Evolutionary conservation across 345 rosid species (phyloP), one percentile per base, ranked within the genome.

Genomic region (Boechera divaricarpa): DNA sequence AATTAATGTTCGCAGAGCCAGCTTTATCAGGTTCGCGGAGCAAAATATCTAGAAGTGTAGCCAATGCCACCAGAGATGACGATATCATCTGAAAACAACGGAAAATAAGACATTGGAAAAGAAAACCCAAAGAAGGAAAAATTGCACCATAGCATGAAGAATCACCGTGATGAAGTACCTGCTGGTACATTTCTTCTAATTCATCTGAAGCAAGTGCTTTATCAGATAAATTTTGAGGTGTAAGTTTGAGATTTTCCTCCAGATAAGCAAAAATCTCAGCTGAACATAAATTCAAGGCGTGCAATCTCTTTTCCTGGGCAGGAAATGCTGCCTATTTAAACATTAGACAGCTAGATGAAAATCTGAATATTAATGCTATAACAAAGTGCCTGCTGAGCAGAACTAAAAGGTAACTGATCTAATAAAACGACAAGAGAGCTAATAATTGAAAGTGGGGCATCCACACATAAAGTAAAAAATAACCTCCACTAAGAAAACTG

Each of bases 161-260:
- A 60, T 38, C 60, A 53, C 24, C 42, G 39, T 48, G 52, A 69
- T 69, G 56, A 64, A 63, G 73, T 82, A 95, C 98, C 98, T 95
- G 98, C 80, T 85, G 96, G 78, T 90, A 87, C 96, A 92, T 92
- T 85, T 95, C 96, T 82, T 89, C 87, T 77, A 88, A 73, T 81
- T 95, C 98, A 84, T 95, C 99, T 60, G 76, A 62, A n/a, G 97
- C 92, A 85, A 83, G 78, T 73, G 86, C 88, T 86, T 88, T 95
- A 80, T 92, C 99, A 26, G 92, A 87, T 76, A 95, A 68, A 74
- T 69, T 85, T 77, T 89, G 85, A 32, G 98, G 91, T 44, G 90
- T 85, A 66, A 92, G 96, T 83, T 83, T 95, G 76, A 95, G 81
- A 83, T 95, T 95, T 84, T 95, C 98, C 82, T 92, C 99, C 85